A percentile compares a stretch with the other conserved stretches of the same genome.
These are phyloP conservation scores for Leersia perrieri DNA, from an alignment of 176 grass and related monocot species.

Conservation along the genomic window DNA sequence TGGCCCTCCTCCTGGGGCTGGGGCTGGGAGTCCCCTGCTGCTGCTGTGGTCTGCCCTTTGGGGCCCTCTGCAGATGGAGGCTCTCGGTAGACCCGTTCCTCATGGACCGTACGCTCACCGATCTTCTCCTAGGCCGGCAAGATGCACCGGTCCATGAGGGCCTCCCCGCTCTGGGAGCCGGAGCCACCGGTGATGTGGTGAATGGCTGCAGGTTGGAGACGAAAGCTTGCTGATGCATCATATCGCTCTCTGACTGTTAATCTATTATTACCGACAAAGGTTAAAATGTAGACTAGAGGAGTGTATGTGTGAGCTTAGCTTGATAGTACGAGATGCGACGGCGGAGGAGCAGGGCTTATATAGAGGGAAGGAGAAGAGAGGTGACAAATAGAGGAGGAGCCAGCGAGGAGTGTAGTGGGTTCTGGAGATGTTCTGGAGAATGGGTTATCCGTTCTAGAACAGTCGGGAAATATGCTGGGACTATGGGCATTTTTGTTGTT, in stretches of 20 bases:
- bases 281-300: too few relatives aligned
- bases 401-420: too few relatives aligned
- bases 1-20: constrained; percentile 1
- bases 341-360: too few relatives aligned
- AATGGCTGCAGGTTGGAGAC: constrained; percentile 14
- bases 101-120: not conserved
- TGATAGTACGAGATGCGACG: too few relatives aligned
- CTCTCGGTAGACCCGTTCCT: constrained; percentile 30
- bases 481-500: too few relatives aligned
- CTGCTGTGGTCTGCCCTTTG: constrained; percentile 4
- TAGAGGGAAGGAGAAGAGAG: too few relatives aligned
- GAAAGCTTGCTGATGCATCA: constrained; percentile 13
- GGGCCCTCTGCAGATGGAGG: constrained; percentile 43
- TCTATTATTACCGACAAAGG: too few relatives aligned
- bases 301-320: too few relatives aligned
- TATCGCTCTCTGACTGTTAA: not conserved
- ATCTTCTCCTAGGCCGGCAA: not conserved
- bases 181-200: not conserved
- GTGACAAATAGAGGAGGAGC: too few relatives aligned
- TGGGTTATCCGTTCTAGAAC: too few relatives aligned
- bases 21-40: not conserved
- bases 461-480: too few relatives aligned
- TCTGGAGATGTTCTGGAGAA: too few relatives aligned
- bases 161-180: not conserved
- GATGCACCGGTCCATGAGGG: not conserved